Percentiles rank a stretch among this genome's conserved stretches.
Conservation (phyloP, 2,329 filamentous ascomycete genomes). For the Paramyrothecium roridum region DNA sequence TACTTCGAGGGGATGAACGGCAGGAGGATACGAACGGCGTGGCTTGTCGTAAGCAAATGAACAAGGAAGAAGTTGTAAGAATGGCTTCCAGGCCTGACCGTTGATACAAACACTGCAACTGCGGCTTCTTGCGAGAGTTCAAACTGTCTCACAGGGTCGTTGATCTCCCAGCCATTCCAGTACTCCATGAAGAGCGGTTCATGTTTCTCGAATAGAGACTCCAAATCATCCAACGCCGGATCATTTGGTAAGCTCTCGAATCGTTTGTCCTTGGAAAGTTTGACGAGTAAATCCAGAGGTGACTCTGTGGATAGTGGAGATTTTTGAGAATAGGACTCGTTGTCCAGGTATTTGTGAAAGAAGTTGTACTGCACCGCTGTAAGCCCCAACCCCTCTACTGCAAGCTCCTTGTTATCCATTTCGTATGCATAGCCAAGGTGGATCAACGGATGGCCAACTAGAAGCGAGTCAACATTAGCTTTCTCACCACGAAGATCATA, state of each 20-base stretch:
- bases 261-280: constrained; percentile 64
- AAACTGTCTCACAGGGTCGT: constrained; percentile 71
- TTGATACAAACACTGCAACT: constrained; percentile 59
- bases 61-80: constrained; percentile 81
- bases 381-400: constrained; percentile 81
- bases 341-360: constrained; percentile 67
- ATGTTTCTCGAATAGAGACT: constrained; percentile 63
- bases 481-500: neutral
- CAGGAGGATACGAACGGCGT: constrained; percentile 83
- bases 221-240: constrained; percentile 60
- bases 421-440: constrained; percentile 94
- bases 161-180: constrained; percentile 83
- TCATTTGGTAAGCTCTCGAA: constrained; percentile 65
- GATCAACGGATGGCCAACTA: constrained; percentile 88
- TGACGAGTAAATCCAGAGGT: constrained; percentile 67
- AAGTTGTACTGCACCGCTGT: constrained; percentile 56
- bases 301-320: constrained; percentile 58
- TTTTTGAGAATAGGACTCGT: constrained; percentile 66
- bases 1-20: constrained; percentile 71
- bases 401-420: constrained; percentile 78
- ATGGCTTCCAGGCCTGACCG: constrained; percentile 53
- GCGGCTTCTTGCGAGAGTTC: constrained; percentile 64
- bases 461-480: constrained; percentile 12
- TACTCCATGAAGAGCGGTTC: constrained; percentile 75
- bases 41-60: constrained; percentile 79